Evolutionary conservation across 2,329 filamentous ascomycete genomes (phyloP).

Genomic region (Alternaria triticina): DNA sequence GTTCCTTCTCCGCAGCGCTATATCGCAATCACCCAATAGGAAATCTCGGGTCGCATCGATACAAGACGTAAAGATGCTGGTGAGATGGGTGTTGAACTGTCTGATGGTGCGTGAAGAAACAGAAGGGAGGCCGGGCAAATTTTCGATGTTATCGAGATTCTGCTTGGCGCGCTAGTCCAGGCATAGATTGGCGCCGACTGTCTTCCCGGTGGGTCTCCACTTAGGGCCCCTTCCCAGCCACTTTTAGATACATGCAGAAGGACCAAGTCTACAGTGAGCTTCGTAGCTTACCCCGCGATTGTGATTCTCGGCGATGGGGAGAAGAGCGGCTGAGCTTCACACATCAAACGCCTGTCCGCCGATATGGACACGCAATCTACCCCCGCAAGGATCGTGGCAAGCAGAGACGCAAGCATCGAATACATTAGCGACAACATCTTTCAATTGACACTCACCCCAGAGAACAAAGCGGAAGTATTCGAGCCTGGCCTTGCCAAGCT

Average conservation of each 20-base stretch:
- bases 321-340: background rate
- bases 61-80: constrained; percentile 48
- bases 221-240: background rate
- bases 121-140: constrained; percentile 10
- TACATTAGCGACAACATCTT: constrained; percentile 13
- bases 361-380: background rate
- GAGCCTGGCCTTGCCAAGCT: constrained; percentile 12
- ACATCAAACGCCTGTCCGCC: background rate
- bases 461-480: constrained; percentile 21
- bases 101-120: constrained; percentile 46
- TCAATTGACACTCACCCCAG: constrained; percentile 4
- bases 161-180: constrained; percentile 15
- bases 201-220: background rate
- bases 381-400: background rate
- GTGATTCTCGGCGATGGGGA: background rate
- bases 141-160: constrained; percentile 28
- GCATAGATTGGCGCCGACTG: background rate
- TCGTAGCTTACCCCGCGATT: background rate
- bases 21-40: constrained; percentile 60
- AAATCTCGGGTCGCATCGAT: constrained; percentile 37
- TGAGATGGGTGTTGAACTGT: constrained; percentile 50
- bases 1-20: constrained; percentile 64
- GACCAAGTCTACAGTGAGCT: background rate
- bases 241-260: background rate
- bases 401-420: constrained; percentile 1